These are phyloP conservation scores for Hemisphaericaspora lyxosophila DNA, from an alignment of 1,139 yeast species.

Conservation along the genomic window DNA sequence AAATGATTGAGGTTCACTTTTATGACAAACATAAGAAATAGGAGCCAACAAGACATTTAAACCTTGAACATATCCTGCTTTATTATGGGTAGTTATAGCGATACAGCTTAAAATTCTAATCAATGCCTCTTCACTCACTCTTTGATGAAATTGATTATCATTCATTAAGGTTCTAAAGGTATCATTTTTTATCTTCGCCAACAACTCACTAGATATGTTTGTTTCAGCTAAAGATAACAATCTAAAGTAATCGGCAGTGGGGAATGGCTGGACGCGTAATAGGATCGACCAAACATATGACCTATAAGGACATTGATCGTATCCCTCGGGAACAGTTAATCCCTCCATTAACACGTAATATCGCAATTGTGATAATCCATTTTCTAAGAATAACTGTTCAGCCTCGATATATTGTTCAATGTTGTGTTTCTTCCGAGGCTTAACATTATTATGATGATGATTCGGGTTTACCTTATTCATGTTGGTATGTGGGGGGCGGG, in stretches of 20 bases:
- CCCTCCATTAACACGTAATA: constrained; percentile 82
- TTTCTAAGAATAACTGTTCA: constrained; percentile 62
- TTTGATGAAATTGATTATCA: constrained; percentile 62
- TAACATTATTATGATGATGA: too few species aligned
- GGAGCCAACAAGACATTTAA: constrained; percentile 89
- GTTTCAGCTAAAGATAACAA: constrained; percentile 60
- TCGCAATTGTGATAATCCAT: constrained; percentile 75
- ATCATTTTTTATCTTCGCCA: constrained; percentile 78
- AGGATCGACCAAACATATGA: constrained; percentile 82
- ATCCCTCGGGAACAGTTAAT: constrained; percentile 50
- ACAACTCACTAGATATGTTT: constrained; percentile 39
- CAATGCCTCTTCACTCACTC: constrained; percentile 68
- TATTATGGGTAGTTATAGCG: constrained; percentile 50
- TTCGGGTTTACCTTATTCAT: too few species aligned
- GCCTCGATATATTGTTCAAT: constrained; percentile 63
- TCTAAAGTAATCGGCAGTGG: constrained; percentile 52
- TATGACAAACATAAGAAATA: constrained; percentile 64
- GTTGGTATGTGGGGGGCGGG: too few species aligned
- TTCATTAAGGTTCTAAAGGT: constrained; percentile 84
- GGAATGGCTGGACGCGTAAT: constrained; percentile 60
- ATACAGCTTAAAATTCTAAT: constrained; percentile 71
- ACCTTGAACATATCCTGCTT: constrained; percentile 78
- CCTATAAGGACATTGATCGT: constrained; percentile 63
- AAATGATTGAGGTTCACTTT: constrained; percentile 86
- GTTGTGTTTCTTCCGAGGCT: constrained; percentile 59